A percentile compares a stretch with the other conserved stretches of the same genome.
phyloP scores from a whole-genome alignment of 805 yeast species.

The Ogataea haglerorum region DNA sequence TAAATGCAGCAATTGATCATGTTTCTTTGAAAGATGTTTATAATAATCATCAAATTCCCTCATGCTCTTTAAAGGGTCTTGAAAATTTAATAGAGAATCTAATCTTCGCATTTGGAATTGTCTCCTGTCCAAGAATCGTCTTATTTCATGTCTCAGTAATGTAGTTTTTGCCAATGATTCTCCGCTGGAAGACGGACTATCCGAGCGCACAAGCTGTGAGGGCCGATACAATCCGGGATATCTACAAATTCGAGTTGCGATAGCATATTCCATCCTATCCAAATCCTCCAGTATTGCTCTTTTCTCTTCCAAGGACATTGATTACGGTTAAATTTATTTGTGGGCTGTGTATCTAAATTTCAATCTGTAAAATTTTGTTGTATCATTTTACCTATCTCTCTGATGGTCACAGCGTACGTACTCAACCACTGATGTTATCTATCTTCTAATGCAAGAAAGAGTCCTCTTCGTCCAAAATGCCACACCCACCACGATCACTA shows the following conservation, averaged over 20 bases:
- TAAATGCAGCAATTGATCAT: constrained; percentile 26
- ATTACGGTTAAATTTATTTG: not conserved
- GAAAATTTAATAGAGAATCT: too few relatives aligned
- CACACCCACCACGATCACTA: constrained; percentile 58
- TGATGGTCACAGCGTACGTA: constrained; percentile 36
- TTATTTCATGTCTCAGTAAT: constrained; percentile 67
- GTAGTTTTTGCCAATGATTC: constrained; percentile 46
- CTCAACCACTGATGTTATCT: not conserved
- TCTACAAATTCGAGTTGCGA: constrained; percentile 35
- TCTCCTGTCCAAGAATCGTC: constrained; percentile 36
- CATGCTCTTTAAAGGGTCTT: constrained; percentile 20
- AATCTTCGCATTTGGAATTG: too few relatives aligned
- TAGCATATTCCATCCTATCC: constrained; percentile 67
- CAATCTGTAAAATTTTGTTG: too few relatives aligned
- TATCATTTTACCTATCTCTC: not conserved
- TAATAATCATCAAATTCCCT: constrained; percentile 38
- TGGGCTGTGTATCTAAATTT: not conserved
- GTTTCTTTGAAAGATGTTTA: constrained; percentile 29
- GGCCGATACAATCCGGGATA: too few relatives aligned
- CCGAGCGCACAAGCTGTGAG: too few relatives aligned
- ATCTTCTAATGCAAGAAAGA: constrained; percentile 19
- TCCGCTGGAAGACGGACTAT: too few relatives aligned
- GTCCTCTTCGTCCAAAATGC: constrained; percentile 42
- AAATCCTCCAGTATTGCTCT: constrained; percentile 54
- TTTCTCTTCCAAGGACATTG: constrained; percentile 35